Base-by-base conservation (phyloP, 257 asterid genomes). In the Phtheirospermum japonicum region DNA sequence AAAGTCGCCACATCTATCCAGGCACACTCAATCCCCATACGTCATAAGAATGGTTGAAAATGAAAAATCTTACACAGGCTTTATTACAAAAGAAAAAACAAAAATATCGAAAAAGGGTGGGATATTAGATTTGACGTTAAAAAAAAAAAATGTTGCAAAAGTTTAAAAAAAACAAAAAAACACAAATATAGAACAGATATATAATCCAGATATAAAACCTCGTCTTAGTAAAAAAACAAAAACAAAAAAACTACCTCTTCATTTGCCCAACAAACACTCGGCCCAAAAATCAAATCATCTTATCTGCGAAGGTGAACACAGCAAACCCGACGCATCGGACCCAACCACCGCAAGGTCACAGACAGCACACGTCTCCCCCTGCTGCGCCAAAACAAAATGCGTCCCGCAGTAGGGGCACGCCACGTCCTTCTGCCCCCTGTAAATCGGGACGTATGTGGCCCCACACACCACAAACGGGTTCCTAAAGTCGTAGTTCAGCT, bases 391-490 rank as follows among this genome's bases (percentile, higher is more conserved):
- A 14, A 87, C 83, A 45, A 85, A 90, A 66, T 84, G 95, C 2
- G 95, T 58, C 56, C 67, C 36, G 64, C 97, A 90, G 36, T 87
- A 90, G 18, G 97, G 95, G 70, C 97, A 90, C 14, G 73, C 70
- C 48, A 79, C 90, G 9, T 90, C 87, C 75, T 73, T 87, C 80
- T 90, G 97, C 26, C 97, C 97, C 28, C 89, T 72, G 79, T 90
- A 90, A 54, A 90, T 90, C 2, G 96, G 97, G 50, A 83, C 83
- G 54, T 78, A 82, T 4, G 97, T 87, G 26, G 97, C 93, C 30
- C 95, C 97, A 65, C 97, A 90, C 4, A 85, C 77, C 28, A 90
- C 89, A 37, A 90, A 90, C 7, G 97, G 97, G 57, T 87, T 90
- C 73, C 97, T 82, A 58, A 90, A 87, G 67, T 90, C 96, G 36